Base-by-base conservation (phyloP, 176 grass and related monocot species). In the Poa pratensis region DNA sequence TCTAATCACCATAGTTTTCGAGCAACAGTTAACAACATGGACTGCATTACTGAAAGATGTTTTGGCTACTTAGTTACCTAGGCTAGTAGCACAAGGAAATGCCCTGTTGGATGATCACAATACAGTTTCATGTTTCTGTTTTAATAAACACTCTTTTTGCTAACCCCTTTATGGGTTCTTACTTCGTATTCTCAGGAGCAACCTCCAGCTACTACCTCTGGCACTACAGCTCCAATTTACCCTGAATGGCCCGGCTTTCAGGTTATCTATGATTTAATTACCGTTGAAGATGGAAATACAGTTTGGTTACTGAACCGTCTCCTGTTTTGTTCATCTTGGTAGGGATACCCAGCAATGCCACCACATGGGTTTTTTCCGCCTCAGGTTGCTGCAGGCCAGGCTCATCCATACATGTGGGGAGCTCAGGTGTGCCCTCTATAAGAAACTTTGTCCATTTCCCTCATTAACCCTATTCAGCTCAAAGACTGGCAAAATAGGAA, bases 341-440 rank as follows among this genome's bases (percentile, higher is more conserved):
- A 98, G 93, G 84, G 91, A 65, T 98, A 95, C 87, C 77, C 96
- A 37, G 85, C 96, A 63, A 83, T 98, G 54, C 93, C 93, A 59
- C 96, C 93, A 5, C 96, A 93, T 76, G 93, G 93, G 8, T 95
- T 95, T 79, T 98, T 90, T 17, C 89, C 87, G 16, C 85, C 92
- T 54, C 40, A 88, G 6, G 85, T 93, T 37, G 91, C 91, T 82
- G 91, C 89, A 42, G 90, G 79, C 77, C 93, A 98, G 49, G 86
- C 90, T 63, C 93, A 98, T 92, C 93, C 93, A n/a, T 98, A 95
- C 78, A 94, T 98, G 93, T 98, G 96, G 96, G 96, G 96, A 89
- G 89, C 91, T 90, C 96, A 95, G 93, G 96, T 98, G 96, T 98
- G 49, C 28, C 51, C 40, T 53, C 45, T 68, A 71, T 58, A 68